These are phyloP conservation scores for Apiospora kogelbergensis DNA, from an alignment of 2,329 filamentous ascomycete species.

Conservation along the genomic window DNA sequence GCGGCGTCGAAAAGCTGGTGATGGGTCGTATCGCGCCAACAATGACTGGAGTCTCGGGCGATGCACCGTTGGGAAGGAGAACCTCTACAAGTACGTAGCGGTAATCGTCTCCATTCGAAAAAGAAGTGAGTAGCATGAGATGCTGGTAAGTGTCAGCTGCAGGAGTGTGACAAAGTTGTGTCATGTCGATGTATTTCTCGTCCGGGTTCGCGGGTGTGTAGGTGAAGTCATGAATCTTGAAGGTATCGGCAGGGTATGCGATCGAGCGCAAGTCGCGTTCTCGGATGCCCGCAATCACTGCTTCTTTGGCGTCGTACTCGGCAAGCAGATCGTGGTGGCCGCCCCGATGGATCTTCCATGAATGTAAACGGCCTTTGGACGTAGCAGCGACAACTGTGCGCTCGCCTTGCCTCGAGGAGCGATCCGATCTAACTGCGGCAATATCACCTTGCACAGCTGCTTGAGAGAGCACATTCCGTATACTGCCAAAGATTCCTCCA, in stretches of 20 bases:
- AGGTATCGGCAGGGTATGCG: slow-evolving; percentile 54
- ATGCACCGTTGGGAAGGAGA: slow-evolving; percentile 53
- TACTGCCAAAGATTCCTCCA: slow-evolving; percentile 75
- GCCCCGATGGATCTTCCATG: slow-evolving; percentile 87
- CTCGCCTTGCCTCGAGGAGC: slow-evolving; percentile 73
- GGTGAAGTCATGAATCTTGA: slow-evolving; percentile 79
- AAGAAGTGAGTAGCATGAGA: slow-evolving; percentile 61
- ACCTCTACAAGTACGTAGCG: slow-evolving; percentile 78
- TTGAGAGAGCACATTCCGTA: slow-evolving; percentile 73
- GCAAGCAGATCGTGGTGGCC: slow-evolving; percentile 75
- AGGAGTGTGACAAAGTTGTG: slow-evolving; percentile 50
- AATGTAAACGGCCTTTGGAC: slow-evolving; percentile 72
- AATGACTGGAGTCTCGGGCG: slow-evolving; percentile 35
- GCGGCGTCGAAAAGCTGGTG: slow-evolving; percentile 59
- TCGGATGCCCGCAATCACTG: slow-evolving; percentile 63
- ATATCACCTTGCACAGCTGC: slow-evolving; percentile 73
- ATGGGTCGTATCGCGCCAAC: slow-evolving; percentile 70
- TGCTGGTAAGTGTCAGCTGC: slow-evolving; percentile 55
- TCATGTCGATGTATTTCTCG: slow-evolving; percentile 49
- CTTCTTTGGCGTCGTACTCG: slow-evolving; percentile 68
- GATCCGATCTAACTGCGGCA: slow-evolving; percentile 74
- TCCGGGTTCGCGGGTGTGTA: slow-evolving; percentile 60
- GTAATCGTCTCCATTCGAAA: slow-evolving; percentile 51
- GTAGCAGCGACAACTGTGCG: slow-evolving; percentile 81
- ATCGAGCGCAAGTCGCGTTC: slow-evolving; percentile 49